Percentiles rank a stretch among this genome's conserved stretches.
These are phyloP conservation scores for Exophiala alcalophila DNA, from an alignment of 2,329 filamentous ascomycete genomes.

Conservation along the genomic window DNA sequence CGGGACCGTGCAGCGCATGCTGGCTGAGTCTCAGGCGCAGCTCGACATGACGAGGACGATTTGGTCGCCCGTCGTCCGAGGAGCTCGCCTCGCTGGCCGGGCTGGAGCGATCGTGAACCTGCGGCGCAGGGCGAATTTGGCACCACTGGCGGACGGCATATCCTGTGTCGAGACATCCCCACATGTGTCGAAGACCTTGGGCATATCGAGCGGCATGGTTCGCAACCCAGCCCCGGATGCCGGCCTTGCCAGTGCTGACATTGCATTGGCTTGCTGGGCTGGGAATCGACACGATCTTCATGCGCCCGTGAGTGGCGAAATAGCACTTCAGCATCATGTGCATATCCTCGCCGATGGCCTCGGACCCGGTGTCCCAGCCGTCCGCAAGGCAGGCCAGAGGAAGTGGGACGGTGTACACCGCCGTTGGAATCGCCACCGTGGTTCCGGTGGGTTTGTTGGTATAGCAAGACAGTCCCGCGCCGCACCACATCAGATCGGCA, in stretches of 20 bases:
- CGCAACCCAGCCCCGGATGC: constrained; percentile 52
- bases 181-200: constrained; percentile 73
- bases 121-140: constrained; percentile 1
- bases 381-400: constrained; percentile 65
- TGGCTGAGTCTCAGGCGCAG: constrained; percentile 51
- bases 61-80: not conserved
- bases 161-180: constrained; percentile 68
- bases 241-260: constrained; percentile 59
- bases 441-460: constrained; percentile 61
- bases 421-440: constrained; percentile 66
- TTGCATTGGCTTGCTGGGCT: constrained; percentile 72
- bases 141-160: constrained; percentile 54
- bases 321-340: constrained; percentile 80
- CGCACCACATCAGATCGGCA: constrained; percentile 69
- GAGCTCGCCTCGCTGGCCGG: constrained; percentile 2
- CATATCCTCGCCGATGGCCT: constrained; percentile 71
- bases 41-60: constrained; percentile 12
- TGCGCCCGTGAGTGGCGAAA: constrained; percentile 67
- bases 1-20: constrained; percentile 53
- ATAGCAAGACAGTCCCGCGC: constrained; percentile 61
- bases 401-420: constrained; percentile 69
- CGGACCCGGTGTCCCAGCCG: constrained; percentile 68
- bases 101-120: not conserved
- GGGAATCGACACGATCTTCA: constrained; percentile 62
- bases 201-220: constrained; percentile 66